These are phyloP conservation scores for Azolla pinnata DNA, from an alignment of 75 land plant genomes.

Conservation along the genomic window DNA sequence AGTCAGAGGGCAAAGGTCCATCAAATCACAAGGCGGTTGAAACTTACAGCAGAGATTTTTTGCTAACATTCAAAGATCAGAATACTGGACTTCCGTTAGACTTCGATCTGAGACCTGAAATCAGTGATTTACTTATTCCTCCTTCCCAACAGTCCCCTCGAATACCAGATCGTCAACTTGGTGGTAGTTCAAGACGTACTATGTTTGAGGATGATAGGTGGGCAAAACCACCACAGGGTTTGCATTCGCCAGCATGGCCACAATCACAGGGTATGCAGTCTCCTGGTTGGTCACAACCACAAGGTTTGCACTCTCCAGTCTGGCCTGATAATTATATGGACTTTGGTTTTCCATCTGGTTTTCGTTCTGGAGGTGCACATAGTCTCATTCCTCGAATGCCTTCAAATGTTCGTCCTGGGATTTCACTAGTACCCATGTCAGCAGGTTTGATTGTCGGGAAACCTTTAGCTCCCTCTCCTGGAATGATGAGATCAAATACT, in stretches of 20 bases:
- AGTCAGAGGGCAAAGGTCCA: conserved; percentile 8
- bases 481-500: conserved; percentile 32
- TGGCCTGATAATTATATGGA: conserved; percentile 13
- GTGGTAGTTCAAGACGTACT: conserved; percentile 33
- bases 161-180: conserved; percentile 22
- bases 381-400: conserved; percentile 36
- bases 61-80: conserved; percentile 51
- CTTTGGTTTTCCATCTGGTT: conserved; percentile 17
- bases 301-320: neutral
- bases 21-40: conserved; percentile 20
- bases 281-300: no score
- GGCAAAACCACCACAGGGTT: conserved; percentile 27
- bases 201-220: conserved; percentile 51
- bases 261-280: no score
- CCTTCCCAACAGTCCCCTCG: conserved; percentile 6
- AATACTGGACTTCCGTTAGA: conserved; percentile 45
- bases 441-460: conserved; percentile 15
- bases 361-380: conserved; percentile 43
- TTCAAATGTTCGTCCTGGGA: conserved; percentile 7
- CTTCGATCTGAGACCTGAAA: conserved; percentile 50
- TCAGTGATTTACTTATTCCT: conserved; percentile 39
- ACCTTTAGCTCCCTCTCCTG: conserved; percentile 23
- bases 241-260: conserved; percentile 1
- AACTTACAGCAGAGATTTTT: conserved; percentile 85
- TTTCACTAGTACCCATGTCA: neutral